A percentile compares a stretch with the other conserved stretches of the same genome.
phyloP scores from a whole-genome alignment of 371 early-diverging fungal genomes.

The Smittium culicis region DNA sequence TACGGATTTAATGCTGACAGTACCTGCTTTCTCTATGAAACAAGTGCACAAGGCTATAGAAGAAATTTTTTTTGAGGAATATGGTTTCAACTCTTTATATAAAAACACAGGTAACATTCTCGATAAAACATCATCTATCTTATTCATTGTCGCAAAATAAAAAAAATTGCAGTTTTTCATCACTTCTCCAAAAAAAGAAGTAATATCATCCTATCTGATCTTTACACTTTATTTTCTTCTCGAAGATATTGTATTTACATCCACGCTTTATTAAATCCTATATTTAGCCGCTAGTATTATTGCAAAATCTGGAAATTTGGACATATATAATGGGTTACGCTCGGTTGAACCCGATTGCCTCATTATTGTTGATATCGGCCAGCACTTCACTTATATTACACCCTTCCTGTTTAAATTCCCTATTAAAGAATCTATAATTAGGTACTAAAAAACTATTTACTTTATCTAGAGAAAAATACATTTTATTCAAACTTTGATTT shows the following conservation, averaged over 20 bases:
- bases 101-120: constrained; percentile 40
- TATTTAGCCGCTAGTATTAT: constrained; percentile 5
- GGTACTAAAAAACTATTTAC: too few relatives aligned
- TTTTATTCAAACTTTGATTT: too few relatives aligned
- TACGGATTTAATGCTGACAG: constrained; percentile 53
- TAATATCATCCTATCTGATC: too few relatives aligned
- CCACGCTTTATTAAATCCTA: too few relatives aligned
- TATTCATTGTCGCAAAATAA: too few relatives aligned
- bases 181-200: too few relatives aligned
- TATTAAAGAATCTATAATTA: constrained; percentile 36
- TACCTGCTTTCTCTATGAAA: constrained; percentile 65
- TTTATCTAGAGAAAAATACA: too few relatives aligned
- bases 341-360: constrained; percentile 37
- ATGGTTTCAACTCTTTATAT: constrained; percentile 47
- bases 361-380: constrained; percentile 67
- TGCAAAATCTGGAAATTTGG: not conserved
- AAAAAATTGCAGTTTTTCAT: too few relatives aligned
- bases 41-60: constrained; percentile 55
- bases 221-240: too few relatives aligned
- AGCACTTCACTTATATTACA: constrained; percentile 64
- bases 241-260: too few relatives aligned
- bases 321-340: too few relatives aligned
- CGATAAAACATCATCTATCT: too few relatives aligned
- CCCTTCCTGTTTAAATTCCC: constrained; percentile 50
- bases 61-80: constrained; percentile 76